Conservation (phyloP, 192 early-diverging fungal genomes). For the Backusella sp. region DNA sequence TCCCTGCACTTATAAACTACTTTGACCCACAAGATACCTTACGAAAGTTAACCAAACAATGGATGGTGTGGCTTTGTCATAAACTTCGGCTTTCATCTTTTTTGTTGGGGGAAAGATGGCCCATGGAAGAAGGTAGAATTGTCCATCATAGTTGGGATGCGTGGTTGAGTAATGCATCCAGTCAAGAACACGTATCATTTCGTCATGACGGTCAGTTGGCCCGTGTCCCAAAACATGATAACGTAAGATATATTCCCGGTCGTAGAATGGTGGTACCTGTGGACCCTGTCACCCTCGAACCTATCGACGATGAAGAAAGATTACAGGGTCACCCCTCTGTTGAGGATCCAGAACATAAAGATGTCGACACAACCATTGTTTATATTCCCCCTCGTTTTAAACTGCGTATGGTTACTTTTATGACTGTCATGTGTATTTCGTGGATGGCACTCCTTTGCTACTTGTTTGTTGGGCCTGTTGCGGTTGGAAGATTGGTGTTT, state of each 20-base stretch:
- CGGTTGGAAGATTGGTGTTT: neutral
- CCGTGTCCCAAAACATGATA: slow-evolving; percentile 84
- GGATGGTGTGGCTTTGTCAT: slow-evolving; percentile 69
- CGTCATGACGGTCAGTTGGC: slow-evolving; percentile 57
- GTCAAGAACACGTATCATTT: slow-evolving; percentile 23
- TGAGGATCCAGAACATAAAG: slow-evolving; percentile 1
- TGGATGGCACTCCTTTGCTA: neutral
- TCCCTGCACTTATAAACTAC: slow-evolving; percentile 62
- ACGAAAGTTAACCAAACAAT: slow-evolving; percentile 31
- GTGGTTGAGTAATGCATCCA: slow-evolving; percentile 30
- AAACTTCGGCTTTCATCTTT: slow-evolving; percentile 76
- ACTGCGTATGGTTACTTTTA: slow-evolving; percentile 50
- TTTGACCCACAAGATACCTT: slow-evolving; percentile 61
- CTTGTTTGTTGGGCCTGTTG: neutral
- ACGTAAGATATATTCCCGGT: slow-evolving; percentile 72
- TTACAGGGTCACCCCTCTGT: slow-evolving; percentile 52
- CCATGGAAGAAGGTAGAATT: slow-evolving; percentile 72
- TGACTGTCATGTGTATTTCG: slow-evolving; percentile 48
- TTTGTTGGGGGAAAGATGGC: slow-evolving; percentile 65
- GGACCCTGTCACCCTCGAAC: slow-evolving; percentile 45
- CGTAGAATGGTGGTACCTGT: slow-evolving; percentile 81
- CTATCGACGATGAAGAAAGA: slow-evolving; percentile 58
- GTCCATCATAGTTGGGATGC: slow-evolving; percentile 41
- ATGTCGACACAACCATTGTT: slow-evolving; percentile 63
- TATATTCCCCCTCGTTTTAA: slow-evolving; percentile 77